Evolutionary conservation across 352 stramenopile genomes (phyloP).

Genomic region (Aphanomyces euteiches): DNA sequence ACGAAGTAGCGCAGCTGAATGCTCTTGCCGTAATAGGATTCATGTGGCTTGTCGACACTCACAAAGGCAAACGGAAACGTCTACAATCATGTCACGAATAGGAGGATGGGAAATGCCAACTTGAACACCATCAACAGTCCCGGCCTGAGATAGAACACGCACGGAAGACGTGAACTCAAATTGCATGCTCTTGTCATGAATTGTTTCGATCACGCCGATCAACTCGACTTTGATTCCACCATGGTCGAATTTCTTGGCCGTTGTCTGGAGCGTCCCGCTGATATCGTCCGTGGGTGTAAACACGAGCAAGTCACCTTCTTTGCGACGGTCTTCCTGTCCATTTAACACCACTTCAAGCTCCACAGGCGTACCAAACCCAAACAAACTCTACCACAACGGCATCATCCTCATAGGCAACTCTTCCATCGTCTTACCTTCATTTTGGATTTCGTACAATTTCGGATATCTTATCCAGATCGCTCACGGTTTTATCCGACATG

Average conservation of each 20-base stretch:
- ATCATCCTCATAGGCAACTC: too few relatives aligned
- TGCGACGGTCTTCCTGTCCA: slow-evolving; percentile 35
- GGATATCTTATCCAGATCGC: too few relatives aligned
- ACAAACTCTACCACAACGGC: slow-evolving; percentile 42
- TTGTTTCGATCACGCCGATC: slow-evolving; percentile 91
- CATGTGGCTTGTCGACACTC: slow-evolving; percentile 92
- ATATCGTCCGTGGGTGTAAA: slow-evolving; percentile 57
- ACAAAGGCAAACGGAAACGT: slow-evolving; percentile 91
- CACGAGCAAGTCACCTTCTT: slow-evolving; percentile 46
- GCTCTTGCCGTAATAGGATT: slow-evolving; percentile 96
- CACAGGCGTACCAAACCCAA: slow-evolving; percentile 49
- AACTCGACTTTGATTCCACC: slow-evolving; percentile 95
- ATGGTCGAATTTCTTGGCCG: slow-evolving; percentile 94
- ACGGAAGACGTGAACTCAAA: slow-evolving; percentile 93
- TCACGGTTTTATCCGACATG: too few relatives aligned
- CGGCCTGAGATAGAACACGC: slow-evolving; percentile 85
- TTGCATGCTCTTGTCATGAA: slow-evolving; percentile 62
- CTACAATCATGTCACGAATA: not conserved
- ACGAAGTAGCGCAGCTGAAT: slow-evolving; percentile 96
- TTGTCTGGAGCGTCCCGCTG: slow-evolving; percentile 58
- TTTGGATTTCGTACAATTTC: too few relatives aligned
- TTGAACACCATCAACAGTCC: slow-evolving; percentile 59
- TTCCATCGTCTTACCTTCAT: too few relatives aligned
- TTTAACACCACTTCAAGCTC: slow-evolving; percentile 45
- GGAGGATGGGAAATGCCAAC: not conserved